phyloP scores from a whole-genome alignment of 2,329 filamentous ascomycete genomes.

The Didymosphaeria variabile region DNA sequence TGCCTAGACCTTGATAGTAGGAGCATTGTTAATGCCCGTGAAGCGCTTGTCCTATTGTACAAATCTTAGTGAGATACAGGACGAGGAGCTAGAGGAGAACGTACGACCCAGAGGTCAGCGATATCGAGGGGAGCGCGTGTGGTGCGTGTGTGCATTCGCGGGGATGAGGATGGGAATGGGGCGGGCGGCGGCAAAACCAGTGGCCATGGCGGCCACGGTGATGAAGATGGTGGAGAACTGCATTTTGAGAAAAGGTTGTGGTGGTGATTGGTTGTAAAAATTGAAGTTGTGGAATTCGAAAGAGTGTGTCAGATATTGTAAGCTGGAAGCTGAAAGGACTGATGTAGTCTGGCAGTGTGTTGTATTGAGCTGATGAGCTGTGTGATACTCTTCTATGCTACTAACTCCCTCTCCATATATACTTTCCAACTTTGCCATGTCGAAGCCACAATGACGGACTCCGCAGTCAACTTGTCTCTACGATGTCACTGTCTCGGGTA shows the following conservation, averaged over 20 bases:
- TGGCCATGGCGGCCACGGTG: background rate
- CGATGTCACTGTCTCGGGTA: slow-evolving; percentile 15
- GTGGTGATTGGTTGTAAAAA: background rate
- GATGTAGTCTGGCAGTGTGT: slow-evolving; percentile 6
- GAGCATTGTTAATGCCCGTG: slow-evolving; percentile 10
- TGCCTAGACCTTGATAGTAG: slow-evolving; percentile 2
- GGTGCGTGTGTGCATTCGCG: slow-evolving; percentile 10
- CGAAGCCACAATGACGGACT: slow-evolving; percentile 14
- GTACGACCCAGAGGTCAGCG: slow-evolving; percentile 12
- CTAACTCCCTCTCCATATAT: background rate
- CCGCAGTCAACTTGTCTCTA: slow-evolving; percentile 4
- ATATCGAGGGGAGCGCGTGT: slow-evolving; percentile 12
- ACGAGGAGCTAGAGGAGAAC: slow-evolving; percentile 3
- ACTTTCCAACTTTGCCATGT: background rate
- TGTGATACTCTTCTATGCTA: slow-evolving; percentile 9
- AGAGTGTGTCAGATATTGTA: slow-evolving; percentile 5
- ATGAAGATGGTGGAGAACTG: slow-evolving; percentile 17
- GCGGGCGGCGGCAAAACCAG: slow-evolving; percentile 8
- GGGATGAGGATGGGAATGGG: slow-evolving; percentile 12
- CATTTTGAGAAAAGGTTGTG: slow-evolving; percentile 11
- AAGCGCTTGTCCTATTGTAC: slow-evolving; percentile 11
- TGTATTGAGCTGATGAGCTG: slow-evolving; percentile 13
- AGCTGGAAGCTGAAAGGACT: slow-evolving; percentile 11
- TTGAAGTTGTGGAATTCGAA: background rate
- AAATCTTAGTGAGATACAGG: background rate